Base-by-base conservation (phyloP, 345 rosid species). In the Streptanthus diversifolius region DNA sequence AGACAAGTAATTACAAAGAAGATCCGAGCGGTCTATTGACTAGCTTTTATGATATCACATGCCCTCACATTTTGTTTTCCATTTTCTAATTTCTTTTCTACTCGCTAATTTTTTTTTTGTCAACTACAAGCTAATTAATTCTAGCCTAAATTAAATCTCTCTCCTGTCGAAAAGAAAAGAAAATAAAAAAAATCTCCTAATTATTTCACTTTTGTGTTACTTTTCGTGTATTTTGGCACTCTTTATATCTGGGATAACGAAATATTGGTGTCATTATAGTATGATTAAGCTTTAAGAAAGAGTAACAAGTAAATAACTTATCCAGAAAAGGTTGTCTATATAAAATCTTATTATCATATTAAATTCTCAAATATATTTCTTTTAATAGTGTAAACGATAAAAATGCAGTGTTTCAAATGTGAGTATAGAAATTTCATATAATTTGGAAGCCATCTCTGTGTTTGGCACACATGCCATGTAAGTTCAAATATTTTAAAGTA, bases 41-140 rank as follows among this genome's bases (percentile, higher is more conserved):
- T 71, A 74, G 81, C 77, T 80, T 75, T 83, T 80, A 84, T 75
- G 86, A 80, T 79, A 53, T 82, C 96, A 90, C 93, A 76, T 84
- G 92, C 45, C 59, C n/a, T 62, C 79, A 35, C 66, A 44, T 69
- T 69, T 61, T 19, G 19, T 67, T 75, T 52, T 51, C 21, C 45
- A 24, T 1, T 41, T 47, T 56, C 58, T 25, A 7, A 66, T 74
- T 47, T 18, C 5, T 18, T 49, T 41, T 74, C 18, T 66, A 58
- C 79, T 52, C 33, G 40, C 65, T 76, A 63, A 44, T 17, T 21
- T 1, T 22, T 22, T 22, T 22, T 22, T 22, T 22, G 3, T 22
- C 25, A 22, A 22, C 25, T 22, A 22, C 25, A 1, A 25, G 27
- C 27, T 25, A 29, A 29, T 57, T 53, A 62, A 68, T 54, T 69